phyloP scores from a whole-genome alignment of 169 alveolate species.

The Babesia gibsoni region DNA sequence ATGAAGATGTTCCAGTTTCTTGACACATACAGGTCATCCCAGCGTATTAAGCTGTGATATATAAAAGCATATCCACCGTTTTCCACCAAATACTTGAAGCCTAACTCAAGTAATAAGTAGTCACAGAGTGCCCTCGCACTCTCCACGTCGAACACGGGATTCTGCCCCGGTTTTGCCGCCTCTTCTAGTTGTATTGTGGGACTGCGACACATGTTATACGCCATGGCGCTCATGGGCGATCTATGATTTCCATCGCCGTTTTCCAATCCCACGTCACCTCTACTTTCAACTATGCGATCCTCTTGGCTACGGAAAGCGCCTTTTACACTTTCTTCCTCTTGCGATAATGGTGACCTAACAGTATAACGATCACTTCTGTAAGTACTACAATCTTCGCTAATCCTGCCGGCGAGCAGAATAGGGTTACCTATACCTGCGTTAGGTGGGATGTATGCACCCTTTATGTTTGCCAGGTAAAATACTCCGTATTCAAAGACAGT shows the following conservation, averaged over 20 bases:
- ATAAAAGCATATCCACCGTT: constrained; percentile 48
- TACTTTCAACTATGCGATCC: no score
- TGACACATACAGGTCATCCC: constrained; percentile 58
- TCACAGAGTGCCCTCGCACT: neutral
- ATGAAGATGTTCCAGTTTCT: constrained; percentile 60
- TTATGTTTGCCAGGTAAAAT: constrained; percentile 43
- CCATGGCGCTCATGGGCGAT: neutral
- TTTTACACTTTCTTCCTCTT: neutral
- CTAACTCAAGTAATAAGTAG: constrained; percentile 29
- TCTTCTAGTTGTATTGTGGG: neutral
- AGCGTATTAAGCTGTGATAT: constrained; percentile 46
- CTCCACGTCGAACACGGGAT: neutral
- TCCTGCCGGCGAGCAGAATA: neutral
- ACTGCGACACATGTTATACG: neutral
- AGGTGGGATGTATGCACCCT: constrained; percentile 16
- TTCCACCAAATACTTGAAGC: constrained; percentile 40
- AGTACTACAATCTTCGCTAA: neutral
- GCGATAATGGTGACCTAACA: neutral
- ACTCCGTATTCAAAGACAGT: constrained; percentile 54
- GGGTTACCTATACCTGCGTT: no score
- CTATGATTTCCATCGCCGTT: no score
- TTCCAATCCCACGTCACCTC: no score
- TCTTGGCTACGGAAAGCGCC: neutral
- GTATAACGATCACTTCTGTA: neutral
- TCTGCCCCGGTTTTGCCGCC: neutral